Evolutionary conservation across 176 grass and related monocot genomes (phyloP), one percentile per base, ranked within the genome.

Genomic region (Carex cristatella): DNA sequence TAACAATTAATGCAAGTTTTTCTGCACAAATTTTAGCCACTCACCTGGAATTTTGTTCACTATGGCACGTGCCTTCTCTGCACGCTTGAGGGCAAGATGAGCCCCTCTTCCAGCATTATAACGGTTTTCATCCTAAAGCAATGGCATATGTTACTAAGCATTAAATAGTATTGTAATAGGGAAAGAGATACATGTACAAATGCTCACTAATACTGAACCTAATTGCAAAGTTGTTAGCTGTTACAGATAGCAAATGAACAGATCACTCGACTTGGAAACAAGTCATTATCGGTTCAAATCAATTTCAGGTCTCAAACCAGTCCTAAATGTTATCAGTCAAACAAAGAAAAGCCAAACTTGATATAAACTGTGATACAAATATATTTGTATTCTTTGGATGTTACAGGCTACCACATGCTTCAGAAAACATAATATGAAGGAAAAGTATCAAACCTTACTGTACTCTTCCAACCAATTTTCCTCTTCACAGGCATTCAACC

Each of bases 391-490:
- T 54, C 48, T 77, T 68, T 15, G 32, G 4, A 68, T 28, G 32
- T 68, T 37, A 61, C 12, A 68, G 32, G 32, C 31, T 16, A 68
- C 65, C 19, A 19, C 48, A 63, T 32, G 31, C 48, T 55, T 55
- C 48, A 56, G 2, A 54, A 55, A 77, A 55, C 48, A 77, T 77
- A 76, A 31, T 56, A 83, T 73, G 68, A 59, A 35, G 42, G 15
- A 81, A 18, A 81, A 87, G 62, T 69, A 30, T 5, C 83, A 46
- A 86, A 98, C 95, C 89, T 92, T 98, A 79, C 91, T 98, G 75
- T 98, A 98, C 76, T 95, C 91, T 86, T 98, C 95, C 61, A 98
- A 83, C 93, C 95, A 98, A 11, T 84, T 81, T 91, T 98, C 95
- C 86, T 98, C 93, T 38, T 98, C 86, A 79, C 93, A 95, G 81